Base-by-base conservation (phyloP, 768 basidiomycete genomes). In the Mycena alexandri region DNA sequence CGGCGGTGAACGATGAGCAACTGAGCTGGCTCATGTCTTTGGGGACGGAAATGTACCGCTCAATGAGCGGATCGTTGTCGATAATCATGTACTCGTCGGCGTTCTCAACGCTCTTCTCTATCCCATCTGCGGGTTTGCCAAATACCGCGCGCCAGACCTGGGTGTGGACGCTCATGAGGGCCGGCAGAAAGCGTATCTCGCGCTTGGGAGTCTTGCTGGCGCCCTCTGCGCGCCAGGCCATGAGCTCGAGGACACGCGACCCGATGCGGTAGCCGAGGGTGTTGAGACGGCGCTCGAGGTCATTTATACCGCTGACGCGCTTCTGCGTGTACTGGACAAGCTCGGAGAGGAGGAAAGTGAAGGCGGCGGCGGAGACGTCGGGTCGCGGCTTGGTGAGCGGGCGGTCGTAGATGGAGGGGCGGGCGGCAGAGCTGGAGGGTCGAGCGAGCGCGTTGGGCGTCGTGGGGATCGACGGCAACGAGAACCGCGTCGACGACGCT, bases 11-110 rank as follows among this genome's bases (percentile, higher is more conserved):
- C 3, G 98, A 98, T n/a, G 95, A 98, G 75, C 96, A 98, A 73
- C 93, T 96, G 43, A 99, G 85, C 74, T 93, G 90, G 74, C 90
- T 93, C 89, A 99, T 90, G 76, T 99, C 98, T 72, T 89, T 89
- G 22, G 98, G 98, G 16, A 99, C 93, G 34, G 95, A 95, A 67
- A 99, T 94, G 71, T 94, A 86, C 65, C 94, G 90, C 69, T 98
- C 96, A 70, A 98, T 85, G 22, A 91, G 87, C 13, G 98, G 96
- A 75, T 96, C 93, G 77, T 99, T 98, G 84, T 98, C 93, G 66
- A 97, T 93, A 70, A 99, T 93, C 98, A 99, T 99, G 79, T 98
- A 99, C 84, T 99, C 98, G 76, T 99, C 97, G 21, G 93, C 91
- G 65, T 97, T 95, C 78, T 98, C 96, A 0, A 98, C 94, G 71